These are phyloP conservation scores for Eucalyptus sp. DNA, from an alignment of 345 rosid species.

Conservation along the genomic window DNA sequence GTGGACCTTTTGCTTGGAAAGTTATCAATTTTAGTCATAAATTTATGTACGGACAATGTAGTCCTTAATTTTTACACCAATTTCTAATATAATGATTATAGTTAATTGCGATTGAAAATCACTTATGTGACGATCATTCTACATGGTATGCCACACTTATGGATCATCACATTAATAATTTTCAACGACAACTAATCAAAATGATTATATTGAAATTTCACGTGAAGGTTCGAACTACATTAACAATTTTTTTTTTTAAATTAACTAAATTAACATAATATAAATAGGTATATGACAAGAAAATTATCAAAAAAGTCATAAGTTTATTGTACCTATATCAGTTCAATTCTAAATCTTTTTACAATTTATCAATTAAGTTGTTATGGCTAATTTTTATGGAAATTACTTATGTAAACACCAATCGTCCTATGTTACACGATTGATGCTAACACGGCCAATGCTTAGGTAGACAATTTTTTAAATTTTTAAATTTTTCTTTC, in stretches of 20 bases:
- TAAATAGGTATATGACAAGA: accelerated
- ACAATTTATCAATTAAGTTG: too few relatives aligned
- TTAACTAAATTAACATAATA: accelerated
- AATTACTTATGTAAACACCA: accelerated
- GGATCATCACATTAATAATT: not conserved
- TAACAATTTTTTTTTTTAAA: too few relatives aligned
- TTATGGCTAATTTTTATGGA: accelerated
- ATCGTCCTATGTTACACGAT: accelerated
- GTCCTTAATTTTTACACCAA: not conserved
- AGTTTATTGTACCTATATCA: too few relatives aligned
- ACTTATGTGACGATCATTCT: not conserved
- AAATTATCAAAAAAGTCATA: too few relatives aligned
- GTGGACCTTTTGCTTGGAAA: not conserved
- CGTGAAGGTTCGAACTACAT: accelerated
- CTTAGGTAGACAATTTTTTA: too few relatives aligned
- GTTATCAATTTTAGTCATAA: not conserved
- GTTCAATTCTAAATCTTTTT: too few relatives aligned
- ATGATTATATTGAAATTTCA: not conserved
- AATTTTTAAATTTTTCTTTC: too few relatives aligned
- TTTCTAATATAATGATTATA: not conserved
- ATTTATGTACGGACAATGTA: too few relatives aligned
- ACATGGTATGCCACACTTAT: accelerated
- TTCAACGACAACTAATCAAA: accelerated
- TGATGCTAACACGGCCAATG: too few relatives aligned
- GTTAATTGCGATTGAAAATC: accelerated